Evolutionary conservation across 768 basidiomycete species (phyloP).

Genomic region (Boletus reticulatus): DNA sequence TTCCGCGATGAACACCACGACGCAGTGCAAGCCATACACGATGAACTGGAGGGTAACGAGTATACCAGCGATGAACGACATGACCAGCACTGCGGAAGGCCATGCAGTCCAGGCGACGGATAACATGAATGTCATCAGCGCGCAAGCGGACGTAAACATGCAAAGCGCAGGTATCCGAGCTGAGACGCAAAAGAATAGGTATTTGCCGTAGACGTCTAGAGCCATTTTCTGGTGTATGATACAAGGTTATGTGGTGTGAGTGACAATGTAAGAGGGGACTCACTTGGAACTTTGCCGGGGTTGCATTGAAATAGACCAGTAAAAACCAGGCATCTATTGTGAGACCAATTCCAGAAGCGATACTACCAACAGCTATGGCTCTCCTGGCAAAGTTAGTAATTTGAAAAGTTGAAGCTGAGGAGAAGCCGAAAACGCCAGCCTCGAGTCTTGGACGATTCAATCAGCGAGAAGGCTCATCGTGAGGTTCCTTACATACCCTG

Average conservation of each 20-base stretch:
- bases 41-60: constrained; percentile 66
- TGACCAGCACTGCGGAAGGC: constrained; percentile 58
- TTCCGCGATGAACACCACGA: constrained; percentile 10
- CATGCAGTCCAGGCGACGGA: constrained; percentile 62
- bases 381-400: constrained; percentile 46
- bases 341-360: constrained; percentile 65
- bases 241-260: background rate
- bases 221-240: constrained; percentile 28
- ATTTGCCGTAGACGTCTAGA: constrained; percentile 54
- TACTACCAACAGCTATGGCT: constrained; percentile 56
- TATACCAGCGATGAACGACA: constrained; percentile 56
- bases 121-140: constrained; percentile 59
- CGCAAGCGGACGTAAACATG: constrained; percentile 53
- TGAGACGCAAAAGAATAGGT: constrained; percentile 68
- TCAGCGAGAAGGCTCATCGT: constrained; percentile 1
- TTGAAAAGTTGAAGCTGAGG: constrained; percentile 47
- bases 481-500: constrained; percentile 42
- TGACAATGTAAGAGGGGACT: constrained; percentile 9
- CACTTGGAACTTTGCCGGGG: constrained; percentile 53
- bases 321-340: constrained; percentile 65
- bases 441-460: constrained; percentile 30
- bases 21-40: constrained; percentile 46
- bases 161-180: constrained; percentile 55
- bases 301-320: constrained; percentile 55
- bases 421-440: constrained; percentile 65